Conservation (phyloP, 225 moss, liverwort and hornwort genomes). For the Sphagnum contortum region DNA sequence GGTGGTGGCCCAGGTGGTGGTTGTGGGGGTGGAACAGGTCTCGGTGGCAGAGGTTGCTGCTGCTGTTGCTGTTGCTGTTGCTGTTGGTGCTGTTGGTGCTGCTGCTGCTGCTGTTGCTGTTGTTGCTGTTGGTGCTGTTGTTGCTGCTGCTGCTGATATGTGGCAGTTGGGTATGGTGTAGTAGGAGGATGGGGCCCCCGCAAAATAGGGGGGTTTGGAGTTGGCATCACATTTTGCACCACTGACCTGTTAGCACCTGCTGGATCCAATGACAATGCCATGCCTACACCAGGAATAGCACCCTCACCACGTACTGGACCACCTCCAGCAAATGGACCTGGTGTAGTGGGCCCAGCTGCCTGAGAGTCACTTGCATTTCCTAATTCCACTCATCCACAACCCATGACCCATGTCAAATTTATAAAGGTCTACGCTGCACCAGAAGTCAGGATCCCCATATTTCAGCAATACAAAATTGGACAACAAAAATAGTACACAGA, state of each 20-base stretch:
- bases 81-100: slow-evolving; percentile 21
- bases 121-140: slow-evolving; percentile 20
- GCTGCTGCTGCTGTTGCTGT: slow-evolving; percentile 34
- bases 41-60: slow-evolving; percentile 30
- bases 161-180: slow-evolving; percentile 49
- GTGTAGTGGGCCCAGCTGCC: slow-evolving; percentile 59
- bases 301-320: slow-evolving; percentile 77
- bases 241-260: slow-evolving; percentile 37
- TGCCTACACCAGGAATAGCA: slow-evolving; percentile 93
- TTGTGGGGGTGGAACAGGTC: slow-evolving; percentile 23
- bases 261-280: slow-evolving; percentile 69
- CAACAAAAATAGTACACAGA: no score
- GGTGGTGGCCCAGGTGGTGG: slow-evolving; percentile 47
- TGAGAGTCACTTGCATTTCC: slow-evolving; percentile 40
- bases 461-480: background rate
- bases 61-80: slow-evolving; percentile 11
- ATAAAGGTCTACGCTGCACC: no score
- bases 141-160: slow-evolving; percentile 35
- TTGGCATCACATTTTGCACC: slow-evolving; percentile 22
- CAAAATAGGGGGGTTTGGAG: slow-evolving; percentile 16
- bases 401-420: background rate
- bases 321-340: slow-evolving; percentile 44
- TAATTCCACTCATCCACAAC: slow-evolving; percentile 10
- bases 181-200: slow-evolving; percentile 65
- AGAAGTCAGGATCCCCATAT: background rate